Base-by-base conservation (phyloP, 129 eudicot species). In the Lonicera japonica region DNA sequence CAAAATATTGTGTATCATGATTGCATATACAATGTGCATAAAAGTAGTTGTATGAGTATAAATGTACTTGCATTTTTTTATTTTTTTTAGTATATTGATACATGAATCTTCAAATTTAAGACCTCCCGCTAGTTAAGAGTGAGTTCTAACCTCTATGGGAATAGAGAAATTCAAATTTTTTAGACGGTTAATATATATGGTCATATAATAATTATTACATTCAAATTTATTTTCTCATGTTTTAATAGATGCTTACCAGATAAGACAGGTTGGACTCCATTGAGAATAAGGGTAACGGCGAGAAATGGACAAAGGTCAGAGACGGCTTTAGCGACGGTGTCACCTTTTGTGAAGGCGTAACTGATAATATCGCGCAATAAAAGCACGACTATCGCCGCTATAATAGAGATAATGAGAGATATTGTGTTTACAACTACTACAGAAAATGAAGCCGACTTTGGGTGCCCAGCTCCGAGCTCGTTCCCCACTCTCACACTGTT, bases 401-500 rank as follows among this genome's bases (percentile, higher is more conserved):
- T 25, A 19, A 70, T 18, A 0, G 80, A 50, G 47, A 68, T 25
- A 48, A 75, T 21, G 11, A 56, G 36, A 0, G 74, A 68, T 11
- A 38, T 11, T 5, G 21, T 16, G 0, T 59, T 75, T 1, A 70
- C 60, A 16, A 75, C 68, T 6, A 63, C 45, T 61, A 75, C 75
- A 3, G 72, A 22, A 54, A 75, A 75, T 9, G 80, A 71, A 4
- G 80, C 75, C 8, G 80, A 50, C 21, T 58, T 75, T 16, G 80
- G 80, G 43, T 75, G 80, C 25, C 80, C 57, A 0, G 80, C 80
- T 16, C 80, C 80, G 1, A 75, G 72, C 61, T 75, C 80, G n/a
- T 69, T 75, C 66, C 80, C 60, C 17, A 75, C 67, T 50, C 80
- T 63, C 43, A 75, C 80, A 64, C 80, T 75, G 69, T 15, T 47